These are phyloP conservation scores for Tricholoma furcatifolium DNA, from an alignment of 768 basidiomycete genomes.

Conservation along the genomic window DNA sequence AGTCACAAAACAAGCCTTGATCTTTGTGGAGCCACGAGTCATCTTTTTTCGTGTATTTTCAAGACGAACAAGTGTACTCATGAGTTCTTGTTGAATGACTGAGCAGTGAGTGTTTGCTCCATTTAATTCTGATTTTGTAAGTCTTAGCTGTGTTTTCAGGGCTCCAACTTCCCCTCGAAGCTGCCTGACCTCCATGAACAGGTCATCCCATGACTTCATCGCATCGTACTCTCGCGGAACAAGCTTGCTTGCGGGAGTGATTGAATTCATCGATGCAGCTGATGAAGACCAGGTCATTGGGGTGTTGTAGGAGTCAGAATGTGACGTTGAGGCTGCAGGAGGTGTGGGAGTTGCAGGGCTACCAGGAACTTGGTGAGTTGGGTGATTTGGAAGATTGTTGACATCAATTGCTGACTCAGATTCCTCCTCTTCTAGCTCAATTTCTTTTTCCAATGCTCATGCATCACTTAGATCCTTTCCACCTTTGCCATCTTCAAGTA, in stretches of 20 bases:
- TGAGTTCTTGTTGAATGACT: no score
- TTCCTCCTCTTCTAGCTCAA: no score
- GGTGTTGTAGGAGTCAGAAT: no score
- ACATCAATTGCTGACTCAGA: no score
- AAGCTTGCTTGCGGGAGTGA: neutral
- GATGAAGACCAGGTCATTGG: no score
- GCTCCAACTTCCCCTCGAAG: neutral
- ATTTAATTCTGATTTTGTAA: neutral
- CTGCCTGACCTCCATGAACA: neutral
- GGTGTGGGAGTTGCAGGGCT: no score
- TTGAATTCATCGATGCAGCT: neutral
- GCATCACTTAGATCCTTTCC: no score
- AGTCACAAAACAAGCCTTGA: neutral
- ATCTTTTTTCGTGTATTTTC: neutral
- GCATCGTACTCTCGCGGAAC: neutral
- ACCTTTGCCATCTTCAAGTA: no score
- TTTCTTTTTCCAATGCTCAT: no score
- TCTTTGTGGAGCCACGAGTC: neutral
- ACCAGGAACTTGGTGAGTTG: no score
- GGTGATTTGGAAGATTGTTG: no score
- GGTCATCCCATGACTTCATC: neutral
- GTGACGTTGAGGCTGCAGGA: no score
- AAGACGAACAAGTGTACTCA: neutral
- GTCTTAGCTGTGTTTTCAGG: neutral
- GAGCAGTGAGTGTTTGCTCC: neutral